Evolutionary conservation across 257 asterid species (phyloP).

Genomic region (Solanum rostratum): DNA sequence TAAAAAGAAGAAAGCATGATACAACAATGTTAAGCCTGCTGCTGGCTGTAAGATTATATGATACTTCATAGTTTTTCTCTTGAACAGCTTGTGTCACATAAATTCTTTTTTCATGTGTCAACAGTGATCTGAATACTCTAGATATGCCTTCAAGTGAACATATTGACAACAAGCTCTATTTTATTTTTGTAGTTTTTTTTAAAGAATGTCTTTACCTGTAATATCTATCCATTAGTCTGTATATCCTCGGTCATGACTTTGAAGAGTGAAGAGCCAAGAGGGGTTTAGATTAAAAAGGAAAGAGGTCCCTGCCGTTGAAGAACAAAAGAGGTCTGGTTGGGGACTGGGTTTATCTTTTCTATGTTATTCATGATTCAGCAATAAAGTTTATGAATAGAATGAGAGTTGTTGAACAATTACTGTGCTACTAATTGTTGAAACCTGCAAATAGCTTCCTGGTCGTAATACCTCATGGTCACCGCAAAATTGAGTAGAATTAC

Average conservation of each 20-base stretch:
- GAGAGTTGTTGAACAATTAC: background rate
- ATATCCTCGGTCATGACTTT: background rate
- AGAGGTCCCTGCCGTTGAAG: background rate
- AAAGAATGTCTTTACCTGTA: background rate
- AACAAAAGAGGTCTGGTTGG: background rate
- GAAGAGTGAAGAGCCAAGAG: background rate
- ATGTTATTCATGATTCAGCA: background rate
- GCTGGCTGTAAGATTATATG: background rate
- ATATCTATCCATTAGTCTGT: no score
- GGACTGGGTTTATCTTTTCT: background rate
- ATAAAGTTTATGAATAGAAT: background rate
- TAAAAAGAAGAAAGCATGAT: conserved; percentile 55
- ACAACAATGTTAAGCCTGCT: background rate
- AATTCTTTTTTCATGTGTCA: background rate
- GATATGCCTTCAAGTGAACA: background rate
- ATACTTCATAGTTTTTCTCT: background rate
- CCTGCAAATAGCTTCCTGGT: background rate
- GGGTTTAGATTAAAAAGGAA: background rate
- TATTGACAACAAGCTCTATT: background rate
- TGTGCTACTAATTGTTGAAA: background rate
- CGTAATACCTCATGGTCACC: no score
- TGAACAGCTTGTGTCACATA: background rate
- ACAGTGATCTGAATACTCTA: background rate
- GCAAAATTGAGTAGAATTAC: no score
- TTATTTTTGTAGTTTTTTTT: background rate